Evolutionary conservation across 768 basidiomycete species (phyloP).

Genomic region (Rhizopogon vesiculosus): DNA sequence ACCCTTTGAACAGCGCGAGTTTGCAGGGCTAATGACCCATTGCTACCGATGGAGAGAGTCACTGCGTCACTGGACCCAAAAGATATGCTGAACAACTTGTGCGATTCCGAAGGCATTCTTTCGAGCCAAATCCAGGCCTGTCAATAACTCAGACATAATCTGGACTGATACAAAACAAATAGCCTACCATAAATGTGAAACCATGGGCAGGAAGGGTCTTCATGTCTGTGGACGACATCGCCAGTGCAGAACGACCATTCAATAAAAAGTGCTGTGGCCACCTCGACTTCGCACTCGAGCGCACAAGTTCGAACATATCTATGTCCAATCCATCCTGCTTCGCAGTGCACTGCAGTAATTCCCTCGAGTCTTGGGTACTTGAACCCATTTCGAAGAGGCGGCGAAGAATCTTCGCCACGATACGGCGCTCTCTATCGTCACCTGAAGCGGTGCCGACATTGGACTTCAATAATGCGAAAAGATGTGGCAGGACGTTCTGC

Average conservation of each 20-base stretch:
- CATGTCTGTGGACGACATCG: constrained; percentile 40
- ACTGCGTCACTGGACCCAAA: constrained; percentile 30
- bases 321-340: constrained; percentile 49
- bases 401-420: constrained; percentile 58
- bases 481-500: constrained; percentile 47
- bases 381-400: constrained; percentile 75
- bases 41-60: constrained; percentile 43
- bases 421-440: constrained; percentile 41
- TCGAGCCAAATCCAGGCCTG: constrained; percentile 51
- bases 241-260: constrained; percentile 49
- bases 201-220: constrained; percentile 57
- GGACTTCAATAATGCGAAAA: constrained; percentile 33
- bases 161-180: not conserved
- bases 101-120: constrained; percentile 29
- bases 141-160: not conserved
- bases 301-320: constrained; percentile 67
- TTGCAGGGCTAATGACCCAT: constrained; percentile 53
- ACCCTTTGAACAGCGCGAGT: constrained; percentile 35
- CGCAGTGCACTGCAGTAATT: constrained; percentile 56
- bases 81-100: constrained; percentile 33
- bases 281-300: constrained; percentile 64
- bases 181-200: constrained; percentile 65
- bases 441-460: constrained; percentile 21
- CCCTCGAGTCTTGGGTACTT: constrained; percentile 56
- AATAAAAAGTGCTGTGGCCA: constrained; percentile 81